These are phyloP conservation scores for Boechera stricta DNA, from an alignment of 345 rosid genomes.

Conservation along the genomic window DNA sequence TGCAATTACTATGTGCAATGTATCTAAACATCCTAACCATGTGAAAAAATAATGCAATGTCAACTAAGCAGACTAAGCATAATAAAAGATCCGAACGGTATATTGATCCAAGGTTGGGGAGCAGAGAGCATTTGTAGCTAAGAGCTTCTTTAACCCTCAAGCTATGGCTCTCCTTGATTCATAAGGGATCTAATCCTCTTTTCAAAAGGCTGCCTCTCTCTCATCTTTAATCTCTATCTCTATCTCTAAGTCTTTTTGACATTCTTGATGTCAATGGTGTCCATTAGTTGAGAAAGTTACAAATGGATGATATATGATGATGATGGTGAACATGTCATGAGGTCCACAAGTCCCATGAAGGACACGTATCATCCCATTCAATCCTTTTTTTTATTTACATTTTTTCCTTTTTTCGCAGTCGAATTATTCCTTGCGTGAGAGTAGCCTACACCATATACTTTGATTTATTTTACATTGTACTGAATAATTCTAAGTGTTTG, in stretches of 20 bases:
- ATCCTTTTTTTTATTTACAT: neutral
- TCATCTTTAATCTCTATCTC: slow-evolving; percentile 12
- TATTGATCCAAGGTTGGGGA: slow-evolving; percentile 33
- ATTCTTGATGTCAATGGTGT: slow-evolving; percentile 40
- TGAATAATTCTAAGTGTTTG: slow-evolving; percentile 34
- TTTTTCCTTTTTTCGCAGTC: slow-evolving; percentile 25
- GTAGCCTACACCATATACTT: slow-evolving; percentile 36
- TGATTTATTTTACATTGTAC: slow-evolving; percentile 21
- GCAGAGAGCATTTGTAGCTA: slow-evolving; percentile 31
- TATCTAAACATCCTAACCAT: slow-evolving; percentile 21
- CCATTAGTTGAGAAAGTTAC: slow-evolving; percentile 31
- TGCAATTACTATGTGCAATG: slow-evolving; percentile 16
- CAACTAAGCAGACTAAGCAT: slow-evolving; percentile 21
- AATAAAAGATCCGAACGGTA: slow-evolving; percentile 35
- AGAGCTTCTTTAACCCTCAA: slow-evolving; percentile 27
- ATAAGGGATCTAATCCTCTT: slow-evolving; percentile 40
- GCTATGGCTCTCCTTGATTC: slow-evolving; percentile 36
- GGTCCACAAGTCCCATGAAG: slow-evolving; percentile 34
- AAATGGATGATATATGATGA: slow-evolving; percentile 27
- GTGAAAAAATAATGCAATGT: neutral
- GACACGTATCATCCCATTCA: slow-evolving; percentile 35
- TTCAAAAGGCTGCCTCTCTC: slow-evolving; percentile 33
- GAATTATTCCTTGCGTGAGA: slow-evolving; percentile 44
- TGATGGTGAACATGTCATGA: slow-evolving; percentile 30
- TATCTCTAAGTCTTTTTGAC: slow-evolving; percentile 31